These are phyloP conservation scores for Plasmodium coatneyi DNA, from an alignment of 169 alveolate genomes.

Conservation along the genomic window DNA sequence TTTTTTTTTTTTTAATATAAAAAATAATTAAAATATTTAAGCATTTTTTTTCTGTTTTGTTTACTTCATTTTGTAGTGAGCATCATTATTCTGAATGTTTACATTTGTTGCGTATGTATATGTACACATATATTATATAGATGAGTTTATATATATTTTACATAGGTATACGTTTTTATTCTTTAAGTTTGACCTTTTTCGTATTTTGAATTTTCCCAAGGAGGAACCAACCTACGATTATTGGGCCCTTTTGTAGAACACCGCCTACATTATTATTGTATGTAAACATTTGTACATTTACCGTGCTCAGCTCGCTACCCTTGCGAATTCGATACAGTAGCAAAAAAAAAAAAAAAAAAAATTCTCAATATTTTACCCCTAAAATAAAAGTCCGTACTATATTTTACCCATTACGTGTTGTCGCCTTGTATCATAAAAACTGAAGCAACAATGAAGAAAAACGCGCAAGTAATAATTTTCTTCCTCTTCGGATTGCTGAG, in stretches of 20 bases:
- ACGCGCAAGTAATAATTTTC: conserved; percentile 23
- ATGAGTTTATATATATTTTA: background rate
- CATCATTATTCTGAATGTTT: background rate
- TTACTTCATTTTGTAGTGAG: background rate
- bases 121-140: background rate
- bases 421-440: background rate
- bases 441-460: background rate
- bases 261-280: background rate
- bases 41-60: background rate
- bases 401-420: background rate
- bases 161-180: background rate
- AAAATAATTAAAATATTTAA: background rate
- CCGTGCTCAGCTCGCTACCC: background rate
- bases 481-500: background rate
- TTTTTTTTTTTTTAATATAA: background rate
- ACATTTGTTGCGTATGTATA: background rate
- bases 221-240: background rate
- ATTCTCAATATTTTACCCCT: background rate
- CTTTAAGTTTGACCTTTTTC: background rate
- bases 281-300: background rate
- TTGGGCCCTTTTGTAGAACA: background rate
- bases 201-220: background rate
- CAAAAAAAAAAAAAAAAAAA: background rate
- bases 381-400: background rate
- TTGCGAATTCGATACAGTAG: background rate